Conservation (phyloP, 495 filamentous ascomycete species). For the Xylaria venustula region DNA sequence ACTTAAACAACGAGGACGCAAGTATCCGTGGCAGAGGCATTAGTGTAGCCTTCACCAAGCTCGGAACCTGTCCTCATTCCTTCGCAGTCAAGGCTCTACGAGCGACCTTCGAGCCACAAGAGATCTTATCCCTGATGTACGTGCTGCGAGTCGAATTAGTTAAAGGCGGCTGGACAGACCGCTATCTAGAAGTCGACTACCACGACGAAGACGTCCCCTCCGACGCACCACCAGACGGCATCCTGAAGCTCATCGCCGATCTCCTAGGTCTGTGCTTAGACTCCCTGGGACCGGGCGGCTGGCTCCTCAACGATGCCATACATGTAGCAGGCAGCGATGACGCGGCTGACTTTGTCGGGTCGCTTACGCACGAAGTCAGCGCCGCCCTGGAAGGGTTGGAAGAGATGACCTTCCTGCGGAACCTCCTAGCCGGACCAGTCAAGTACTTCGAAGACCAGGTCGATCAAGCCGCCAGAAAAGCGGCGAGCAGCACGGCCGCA, state of each 20-base stretch:
- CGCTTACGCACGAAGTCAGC: constrained; percentile 71
- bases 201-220: constrained; percentile 50
- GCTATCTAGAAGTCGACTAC: constrained; percentile 53
- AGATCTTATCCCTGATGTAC: constrained; percentile 70
- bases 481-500: neutral
- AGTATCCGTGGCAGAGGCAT: constrained; percentile 43
- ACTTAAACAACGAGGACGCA: constrained; percentile 44
- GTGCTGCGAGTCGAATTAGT: constrained; percentile 66
- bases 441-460: constrained; percentile 62
- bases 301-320: constrained; percentile 62
- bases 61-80: constrained; percentile 60
- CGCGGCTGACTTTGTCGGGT: constrained; percentile 60
- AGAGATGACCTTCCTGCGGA: constrained; percentile 67
- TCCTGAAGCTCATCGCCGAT: constrained; percentile 58
- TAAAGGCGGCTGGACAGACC: constrained; percentile 66
- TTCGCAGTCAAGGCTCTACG: constrained; percentile 63
- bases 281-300: constrained; percentile 78
- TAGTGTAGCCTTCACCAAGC: constrained; percentile 57
- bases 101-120: constrained; percentile 60
- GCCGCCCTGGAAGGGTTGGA: constrained; percentile 74
- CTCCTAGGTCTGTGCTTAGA: constrained; percentile 77
- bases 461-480: constrained; percentile 35
- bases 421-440: constrained; percentile 67
- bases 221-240: constrained; percentile 54
- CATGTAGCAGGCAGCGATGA: constrained; percentile 51